Percentiles rank a stretch among this genome's conserved stretches.
Evolutionary conservation across 1,284 basidiomycete species (phyloP).

Genomic region (Tetrapyrgos nigripes): DNA sequence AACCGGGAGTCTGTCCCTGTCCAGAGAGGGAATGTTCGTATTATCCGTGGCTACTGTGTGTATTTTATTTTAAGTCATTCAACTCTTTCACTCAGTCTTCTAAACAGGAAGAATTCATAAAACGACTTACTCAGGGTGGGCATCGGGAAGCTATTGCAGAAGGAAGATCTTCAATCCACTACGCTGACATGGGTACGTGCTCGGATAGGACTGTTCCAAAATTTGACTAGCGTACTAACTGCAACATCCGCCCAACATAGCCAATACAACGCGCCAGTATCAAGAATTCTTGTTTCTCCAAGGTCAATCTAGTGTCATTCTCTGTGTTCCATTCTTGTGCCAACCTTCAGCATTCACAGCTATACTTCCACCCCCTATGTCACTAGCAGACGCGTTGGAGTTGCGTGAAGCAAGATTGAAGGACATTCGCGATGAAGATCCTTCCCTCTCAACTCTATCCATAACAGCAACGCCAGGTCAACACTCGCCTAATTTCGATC

Average conservation of each 20-base stretch:
- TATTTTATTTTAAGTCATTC: conserved; percentile 14
- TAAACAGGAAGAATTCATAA: conserved; percentile 78
- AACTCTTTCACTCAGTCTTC: conserved; percentile 10
- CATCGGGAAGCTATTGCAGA: conserved; percentile 60
- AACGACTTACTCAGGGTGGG: conserved; percentile 65
- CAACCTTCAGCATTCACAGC: conserved; percentile 46
- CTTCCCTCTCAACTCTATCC: conserved; percentile 40
- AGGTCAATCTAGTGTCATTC: conserved; percentile 45
- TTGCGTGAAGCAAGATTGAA: conserved; percentile 62
- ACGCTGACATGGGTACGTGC: conserved; percentile 71
- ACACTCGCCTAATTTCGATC: conserved; percentile 18
- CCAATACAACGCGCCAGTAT: conserved; percentile 60
- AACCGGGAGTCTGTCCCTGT: conserved; percentile 64
- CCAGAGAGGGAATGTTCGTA: conserved; percentile 75
- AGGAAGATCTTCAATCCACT: conserved; percentile 60
- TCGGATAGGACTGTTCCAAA: not conserved
- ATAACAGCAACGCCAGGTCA: conserved; percentile 10
- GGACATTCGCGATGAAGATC: conserved; percentile 60
- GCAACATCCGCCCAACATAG: conserved; percentile 35
- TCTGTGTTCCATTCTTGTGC: conserved; percentile 9
- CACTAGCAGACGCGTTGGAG: conserved; percentile 62
- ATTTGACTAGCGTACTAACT: conserved; percentile 16
- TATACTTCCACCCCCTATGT: conserved; percentile 67
- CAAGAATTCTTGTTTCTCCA: conserved; percentile 73
- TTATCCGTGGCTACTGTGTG: conserved; percentile 75